Conservation (phyloP, 1,139 yeast species). For the Protomyces inundatus region DNA sequence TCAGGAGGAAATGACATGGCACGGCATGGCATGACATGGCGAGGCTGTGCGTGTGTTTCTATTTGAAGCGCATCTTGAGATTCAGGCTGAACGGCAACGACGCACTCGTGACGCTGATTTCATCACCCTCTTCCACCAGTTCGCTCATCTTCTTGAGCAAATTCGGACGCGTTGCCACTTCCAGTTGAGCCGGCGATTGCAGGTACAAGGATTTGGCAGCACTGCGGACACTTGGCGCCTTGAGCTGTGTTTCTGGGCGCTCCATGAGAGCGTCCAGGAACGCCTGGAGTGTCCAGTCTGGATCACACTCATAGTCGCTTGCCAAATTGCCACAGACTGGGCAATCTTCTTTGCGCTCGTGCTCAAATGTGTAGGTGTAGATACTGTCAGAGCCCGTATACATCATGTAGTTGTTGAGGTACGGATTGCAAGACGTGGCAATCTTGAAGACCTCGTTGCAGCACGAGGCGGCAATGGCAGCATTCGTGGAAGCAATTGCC, state of each 20-base stretch:
- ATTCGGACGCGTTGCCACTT: constrained; percentile 49
- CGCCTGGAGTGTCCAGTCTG: constrained; percentile 47
- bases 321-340: constrained; percentile 64
- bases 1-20: too few relatives aligned
- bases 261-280: constrained; percentile 45
- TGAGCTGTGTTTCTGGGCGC: constrained; percentile 42
- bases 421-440: constrained; percentile 62
- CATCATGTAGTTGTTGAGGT: constrained; percentile 76
- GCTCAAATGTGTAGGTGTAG: constrained; percentile 65
- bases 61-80: background rate
- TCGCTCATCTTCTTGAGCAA: constrained; percentile 41
- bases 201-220: constrained; percentile 47
- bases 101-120: constrained; percentile 55
- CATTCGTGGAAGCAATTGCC: constrained; percentile 90
- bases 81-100: constrained; percentile 45
- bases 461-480: constrained; percentile 85
- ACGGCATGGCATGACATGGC: background rate
- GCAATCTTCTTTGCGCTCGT: constrained; percentile 57
- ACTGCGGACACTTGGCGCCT: constrained; percentile 51
- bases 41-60: background rate
- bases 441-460: constrained; percentile 83
- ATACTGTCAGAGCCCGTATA: constrained; percentile 75
- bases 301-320: constrained; percentile 36
- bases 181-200: constrained; percentile 50
- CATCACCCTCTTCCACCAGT: constrained; percentile 47